Evolutionary conservation across 2,329 filamentous ascomycete genomes (phyloP).

Genomic region (Colletotrichum acutatum): DNA sequence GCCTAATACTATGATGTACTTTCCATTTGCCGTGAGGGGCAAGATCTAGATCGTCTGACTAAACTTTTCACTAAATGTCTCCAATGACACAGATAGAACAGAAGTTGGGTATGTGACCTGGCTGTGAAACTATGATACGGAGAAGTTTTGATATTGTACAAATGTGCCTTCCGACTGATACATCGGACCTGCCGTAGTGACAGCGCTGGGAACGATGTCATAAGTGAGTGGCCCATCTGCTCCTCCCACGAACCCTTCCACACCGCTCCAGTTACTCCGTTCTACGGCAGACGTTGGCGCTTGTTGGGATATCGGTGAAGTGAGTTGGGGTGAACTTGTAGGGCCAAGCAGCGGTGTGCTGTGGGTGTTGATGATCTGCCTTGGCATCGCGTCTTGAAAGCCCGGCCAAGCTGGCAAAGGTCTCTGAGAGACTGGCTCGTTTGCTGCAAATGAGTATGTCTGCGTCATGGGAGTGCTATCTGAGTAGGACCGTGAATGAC

Average conservation of each 20-base stretch:
- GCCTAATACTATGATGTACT: too few relatives aligned
- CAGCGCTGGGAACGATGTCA: slow-evolving; percentile 9
- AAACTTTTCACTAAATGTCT: too few relatives aligned
- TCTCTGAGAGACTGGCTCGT: slow-evolving; percentile 1
- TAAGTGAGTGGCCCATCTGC: slow-evolving; percentile 3
- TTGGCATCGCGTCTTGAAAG: slow-evolving; percentile 18
- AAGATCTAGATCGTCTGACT: too few relatives aligned
- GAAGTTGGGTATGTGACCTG: background rate
- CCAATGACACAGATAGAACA: too few relatives aligned
- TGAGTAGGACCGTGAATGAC: slow-evolving; percentile 22
- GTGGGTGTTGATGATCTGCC: background rate
- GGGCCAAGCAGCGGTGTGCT: background rate
- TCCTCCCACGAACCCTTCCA: slow-evolving; percentile 8
- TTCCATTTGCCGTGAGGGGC: too few relatives aligned
- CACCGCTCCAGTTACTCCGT: background rate
- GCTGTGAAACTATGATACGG: slow-evolving; percentile 23
- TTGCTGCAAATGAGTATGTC: slow-evolving; percentile 10
- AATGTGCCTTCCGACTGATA: slow-evolving; percentile 6
- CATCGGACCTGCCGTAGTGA: background rate
- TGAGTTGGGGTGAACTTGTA: background rate
- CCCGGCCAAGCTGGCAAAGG: slow-evolving; percentile 10
- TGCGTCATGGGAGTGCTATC: slow-evolving; percentile 21
- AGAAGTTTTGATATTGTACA: slow-evolving; percentile 24
- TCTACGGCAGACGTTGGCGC: background rate
- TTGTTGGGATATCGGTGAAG: slow-evolving; percentile 1